Evolutionary conservation across 176 grass and related monocot genomes (phyloP), one percentile per base, ranked within the genome.

Genomic region (Triticum urartu): DNA sequence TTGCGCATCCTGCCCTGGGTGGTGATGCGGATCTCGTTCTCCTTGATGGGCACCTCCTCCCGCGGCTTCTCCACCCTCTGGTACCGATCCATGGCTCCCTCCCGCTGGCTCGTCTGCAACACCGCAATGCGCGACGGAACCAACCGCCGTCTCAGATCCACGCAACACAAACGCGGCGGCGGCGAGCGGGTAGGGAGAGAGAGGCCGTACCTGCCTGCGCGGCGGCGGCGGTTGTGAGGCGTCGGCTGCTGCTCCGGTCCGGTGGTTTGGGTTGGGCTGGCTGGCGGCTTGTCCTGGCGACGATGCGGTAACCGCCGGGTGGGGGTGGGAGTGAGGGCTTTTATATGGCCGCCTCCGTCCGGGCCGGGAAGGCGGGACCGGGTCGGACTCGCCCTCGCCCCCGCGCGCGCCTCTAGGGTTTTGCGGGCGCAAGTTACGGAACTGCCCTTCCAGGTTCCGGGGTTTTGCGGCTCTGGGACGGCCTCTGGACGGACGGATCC

Each of bases 1-100:
- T 91, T 98, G 87, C 97, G 97, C 97, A 96, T 98, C 87, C 94
- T 88, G 79, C 97, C 97, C 91, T 95, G 94, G 63, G 97, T 95
- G 80, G 94, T 98, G 79, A 98, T 96, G 75, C 97, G 93, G 71
- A 98, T 95, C 88, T 98, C 97, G 67, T 95, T 96, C 86, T 98
- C 97, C 91, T 98, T 98, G 82, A 98, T 98, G 45, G 97, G 94
- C 75, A 91, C 90, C 39, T 98, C 94, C 88, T 98, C 97, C 94
- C 94, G 88, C 22, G 92, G 97, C 85, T 92, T 98, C 90, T 98
- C 94, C 83, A 98, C 97, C 81, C 90, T 91, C 68, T 95, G 91
- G 90, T 99, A 99, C 84, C 97, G 94, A 81, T 99, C 97, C 97
- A 99, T 99, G 76, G 79, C 64, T 63, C 22, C 42, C 40, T 18